Base-by-base conservation (phyloP, 2,329 filamentous ascomycete genomes). In the Neospermospora avenae region DNA sequence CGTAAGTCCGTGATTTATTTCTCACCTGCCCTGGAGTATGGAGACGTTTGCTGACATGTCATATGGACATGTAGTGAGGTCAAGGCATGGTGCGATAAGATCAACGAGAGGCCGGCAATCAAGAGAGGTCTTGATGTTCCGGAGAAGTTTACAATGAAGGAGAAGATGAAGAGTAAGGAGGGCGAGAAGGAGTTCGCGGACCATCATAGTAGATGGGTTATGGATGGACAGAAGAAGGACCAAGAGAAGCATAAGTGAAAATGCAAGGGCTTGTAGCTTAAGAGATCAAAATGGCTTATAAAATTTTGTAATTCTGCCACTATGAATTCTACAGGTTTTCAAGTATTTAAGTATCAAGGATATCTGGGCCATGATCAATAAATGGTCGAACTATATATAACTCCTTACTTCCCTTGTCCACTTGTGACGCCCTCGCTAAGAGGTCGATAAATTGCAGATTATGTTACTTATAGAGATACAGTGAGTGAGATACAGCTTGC, bases 81-180 rank as follows among this genome's bases (percentile, higher is more conserved):
- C 60, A 84, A 90, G 69, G 83, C 84, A 34, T 96, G 91, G 91
- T 79, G 91, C 63, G 82, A 88, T 68, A 81, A 79, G 62, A 81
- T 96, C 74, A 79, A 85, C 20, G 78, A 82, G 65, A 81, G 90
- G 0, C 84, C 86, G 0, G 90, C 81, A 1, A 81, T 92, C 20
- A 84, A 92, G 76, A 88, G 86, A 73, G 91, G 89, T 22, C 79
- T 85, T 51, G 80, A 92, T 75, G 84, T 92, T 11, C 90, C 90
- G 2, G 77, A 81, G 70, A 84, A 87, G 18, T 72, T 88, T 55
- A 72, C 77, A 2, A 67, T 75, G n/a, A 71, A 76, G 65, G 73
- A 74, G 55, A 62, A 77, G 67, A 76, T 74, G 4, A 80, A 81
- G 66, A 79, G 81, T 68, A 72, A 78, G 67, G 85, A 83, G 8